phyloP scores from a whole-genome alignment of 306 rosid species.

The Corylus avellana region DNA sequence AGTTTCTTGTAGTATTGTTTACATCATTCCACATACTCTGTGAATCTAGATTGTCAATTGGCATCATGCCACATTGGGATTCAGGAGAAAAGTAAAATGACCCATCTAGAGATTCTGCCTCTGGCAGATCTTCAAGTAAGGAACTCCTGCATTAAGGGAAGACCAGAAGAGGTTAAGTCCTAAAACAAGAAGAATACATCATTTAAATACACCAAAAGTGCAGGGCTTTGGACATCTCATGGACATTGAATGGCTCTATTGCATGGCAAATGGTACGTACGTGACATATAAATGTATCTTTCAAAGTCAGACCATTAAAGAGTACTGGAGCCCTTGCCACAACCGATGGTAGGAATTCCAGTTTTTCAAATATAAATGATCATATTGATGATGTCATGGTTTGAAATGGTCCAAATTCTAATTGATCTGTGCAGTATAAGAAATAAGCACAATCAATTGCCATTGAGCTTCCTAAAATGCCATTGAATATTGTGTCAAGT shows the following conservation, averaged over 20 bases:
- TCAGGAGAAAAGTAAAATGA: constrained; percentile 49
- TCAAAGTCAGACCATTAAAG: constrained; percentile 14
- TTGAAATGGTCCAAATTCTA: constrained; percentile 28
- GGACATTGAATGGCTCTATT: constrained; percentile 49
- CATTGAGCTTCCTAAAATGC: constrained; percentile 42
- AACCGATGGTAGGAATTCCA: constrained; percentile 17
- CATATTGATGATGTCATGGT: constrained; percentile 32
- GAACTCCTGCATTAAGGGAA: constrained; percentile 60
- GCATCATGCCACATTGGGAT: constrained; percentile 34
- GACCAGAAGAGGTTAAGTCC: constrained; percentile 23
- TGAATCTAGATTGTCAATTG: constrained; percentile 34
- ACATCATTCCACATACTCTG: constrained; percentile 23
- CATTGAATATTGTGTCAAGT: constrained; percentile 33
- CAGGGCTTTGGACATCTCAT: constrained; percentile 36
- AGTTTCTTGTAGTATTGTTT: constrained; percentile 23
- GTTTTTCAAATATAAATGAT: constrained; percentile 32
- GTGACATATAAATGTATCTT: constrained; percentile 18
- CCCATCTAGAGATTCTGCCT: constrained; percentile 35
- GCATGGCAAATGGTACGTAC: constrained; percentile 8
- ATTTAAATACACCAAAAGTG: constrained; percentile 12
- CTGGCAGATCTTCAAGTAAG: constrained; percentile 55
- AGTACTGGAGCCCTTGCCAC: constrained; percentile 39
- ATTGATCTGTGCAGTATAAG: constrained; percentile 34
- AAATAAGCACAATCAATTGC: constrained; percentile 48
- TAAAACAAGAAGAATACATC: constrained; percentile 19